Base-by-base conservation (phyloP, 2,329 filamentous ascomycete genomes). In the Aspergillus quadricinctus region DNA sequence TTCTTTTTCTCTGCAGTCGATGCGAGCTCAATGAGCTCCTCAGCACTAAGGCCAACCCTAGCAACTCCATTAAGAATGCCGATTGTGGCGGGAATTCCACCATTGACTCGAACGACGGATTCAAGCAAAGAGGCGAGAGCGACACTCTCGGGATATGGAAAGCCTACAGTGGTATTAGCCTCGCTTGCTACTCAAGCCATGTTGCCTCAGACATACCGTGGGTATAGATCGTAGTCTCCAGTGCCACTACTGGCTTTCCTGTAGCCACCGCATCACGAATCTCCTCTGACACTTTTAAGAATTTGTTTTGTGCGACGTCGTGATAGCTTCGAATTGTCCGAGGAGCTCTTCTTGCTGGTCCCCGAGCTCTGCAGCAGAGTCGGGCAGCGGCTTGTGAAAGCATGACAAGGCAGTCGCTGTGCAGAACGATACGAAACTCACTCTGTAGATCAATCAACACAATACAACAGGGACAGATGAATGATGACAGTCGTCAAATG, bases 201-300 rank as follows among this genome's bases (percentile, higher is more conserved):
- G n/a, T 17, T 40, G 28, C 2, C 31, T 7, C 14, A 37, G 31
- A 54, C 66, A 52, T 73, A 80, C 92, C 92, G 75, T 99, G 94
- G 1, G 94, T 99, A 75, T 99, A 97, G 65, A 99, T 97, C 4
- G 94, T 96, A 1, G 90, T 92, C 75, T 99, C 94, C 4, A 99
- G 81, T 17, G 93, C 94, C 10, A 99, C 92, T 3, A 99, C 87
- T 0, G 94, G 93, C 66, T 85, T 87, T 55, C 87, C 86, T 11
- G 84, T 83, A 45, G 84, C 80, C 49, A 97, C 73, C 41, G 92
- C 93, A 69, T 91, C 85, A 52, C 81, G 79, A 11, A 99, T 88
- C 74, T 97, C 93, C 51, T 93, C 88, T 1, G 90, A 92, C 45
- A 96, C 80, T 53, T 80, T 82, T 55, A 95, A 81, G 58, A 91